Conservation (phyloP, 2,329 filamentous ascomycete genomes). For the Botrytis deweyae region DNA sequence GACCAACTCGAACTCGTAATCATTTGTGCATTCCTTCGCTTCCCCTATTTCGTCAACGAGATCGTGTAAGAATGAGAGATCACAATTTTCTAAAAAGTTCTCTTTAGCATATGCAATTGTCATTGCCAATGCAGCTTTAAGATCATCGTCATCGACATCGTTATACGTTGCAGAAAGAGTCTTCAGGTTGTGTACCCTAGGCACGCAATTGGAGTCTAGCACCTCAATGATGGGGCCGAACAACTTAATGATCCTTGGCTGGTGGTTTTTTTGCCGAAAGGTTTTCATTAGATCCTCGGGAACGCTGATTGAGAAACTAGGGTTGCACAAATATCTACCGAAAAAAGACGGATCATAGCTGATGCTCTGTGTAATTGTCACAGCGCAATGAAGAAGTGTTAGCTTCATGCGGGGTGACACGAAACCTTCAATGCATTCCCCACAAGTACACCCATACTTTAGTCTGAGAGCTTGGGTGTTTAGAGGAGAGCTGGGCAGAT, state of each 20-base stretch:
- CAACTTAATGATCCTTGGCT: neutral
- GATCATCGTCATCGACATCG: neutral
- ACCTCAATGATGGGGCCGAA: neutral
- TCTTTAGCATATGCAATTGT: neutral
- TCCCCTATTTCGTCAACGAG: neutral
- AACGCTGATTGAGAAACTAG: neutral
- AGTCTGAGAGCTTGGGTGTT: constrained; percentile 29
- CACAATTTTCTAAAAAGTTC: neutral
- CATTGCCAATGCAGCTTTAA: neutral
- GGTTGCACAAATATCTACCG: neutral
- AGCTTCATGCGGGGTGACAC: constrained; percentile 42
- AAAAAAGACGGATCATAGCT: neutral
- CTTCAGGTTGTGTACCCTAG: neutral
- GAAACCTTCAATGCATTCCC: constrained; percentile 42
- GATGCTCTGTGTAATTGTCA: neutral
- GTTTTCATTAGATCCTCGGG: neutral
- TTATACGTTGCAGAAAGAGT: neutral
- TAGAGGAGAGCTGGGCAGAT: neutral
- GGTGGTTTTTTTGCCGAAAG: neutral
- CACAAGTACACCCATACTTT: constrained; percentile 43
- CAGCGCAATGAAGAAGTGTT: constrained; percentile 27
- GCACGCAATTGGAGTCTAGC: neutral
- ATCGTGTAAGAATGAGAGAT: neutral
- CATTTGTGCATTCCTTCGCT: neutral
- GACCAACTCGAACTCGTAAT: neutral